Evolutionary conservation across 306 rosid species (phyloP), one percentile per base, ranked within the genome.

Genomic region (Biancaea sappan): DNA sequence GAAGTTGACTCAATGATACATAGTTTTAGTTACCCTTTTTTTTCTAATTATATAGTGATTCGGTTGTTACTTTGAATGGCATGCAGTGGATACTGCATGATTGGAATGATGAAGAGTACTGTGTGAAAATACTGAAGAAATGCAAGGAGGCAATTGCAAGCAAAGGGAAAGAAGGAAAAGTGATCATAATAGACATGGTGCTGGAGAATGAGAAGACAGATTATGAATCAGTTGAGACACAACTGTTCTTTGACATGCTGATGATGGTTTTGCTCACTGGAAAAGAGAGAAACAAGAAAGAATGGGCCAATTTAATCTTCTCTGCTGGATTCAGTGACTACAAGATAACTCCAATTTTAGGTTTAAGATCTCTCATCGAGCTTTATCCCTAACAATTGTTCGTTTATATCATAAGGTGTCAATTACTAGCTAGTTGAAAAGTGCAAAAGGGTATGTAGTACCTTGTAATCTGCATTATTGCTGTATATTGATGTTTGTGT

Each of bases 51-150:
- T 8, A n/a, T n/a, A n/a, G 16, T 31, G 3, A 15, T 7, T 11
- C 25, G 28, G 21, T 56, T 26, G 2, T 2, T 5, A 13, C 35
- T 8, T 28, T 35, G 35, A n/a, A 25, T 71, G 31, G 3, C 1
- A 57, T 15, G 53, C 57, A 87, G 87, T 79, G 79, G 71, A 68
- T 78, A 59, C 34, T 85, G 52, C 92, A 87, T 18, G 82, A 80
- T 29, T 87, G 92, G 92, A 78, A 24, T 0, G 87, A 88, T 16
- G 87, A 83, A 15, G 78, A 75, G 9, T n/a, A n/a, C n/a, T 80
- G 92, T 13, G 31, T 79, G 37, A 81, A 73, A 29, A 88, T 88
- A 72, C 74, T 88, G 12, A 73, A 75, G 41, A 70, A 74, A 11
- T 80, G 89, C 79, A 88, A 81, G 57, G 92, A 80, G 53, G 88